Conservation (phyloP, 192 early-diverging fungal genomes). For the Gonapodya sp. region DNA sequence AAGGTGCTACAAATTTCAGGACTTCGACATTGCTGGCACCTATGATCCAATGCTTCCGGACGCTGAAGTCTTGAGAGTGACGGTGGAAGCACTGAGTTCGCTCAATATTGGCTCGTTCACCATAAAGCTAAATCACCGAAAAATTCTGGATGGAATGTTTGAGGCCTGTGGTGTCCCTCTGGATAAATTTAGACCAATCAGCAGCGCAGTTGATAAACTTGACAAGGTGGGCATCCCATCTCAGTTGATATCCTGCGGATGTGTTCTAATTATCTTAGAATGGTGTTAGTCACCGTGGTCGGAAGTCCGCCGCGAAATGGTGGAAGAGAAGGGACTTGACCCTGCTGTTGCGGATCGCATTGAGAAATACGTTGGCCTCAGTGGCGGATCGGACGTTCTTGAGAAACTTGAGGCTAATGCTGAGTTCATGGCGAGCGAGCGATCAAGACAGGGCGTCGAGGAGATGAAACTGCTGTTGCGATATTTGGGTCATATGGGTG, state of each 20-base stretch:
- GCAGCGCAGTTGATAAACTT: slow-evolving; percentile 96
- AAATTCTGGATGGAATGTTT: slow-evolving; percentile 96
- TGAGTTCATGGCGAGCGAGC: slow-evolving; percentile 50
- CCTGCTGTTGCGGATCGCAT: slow-evolving; percentile 77
- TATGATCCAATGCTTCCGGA: slow-evolving; percentile 98
- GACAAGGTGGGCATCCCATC: slow-evolving; percentile 83
- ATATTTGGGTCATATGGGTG: slow-evolving; percentile 73
- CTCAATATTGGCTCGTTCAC: slow-evolving; percentile 83
- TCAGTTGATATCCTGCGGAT: not conserved
- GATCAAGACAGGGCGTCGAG: slow-evolving; percentile 65
- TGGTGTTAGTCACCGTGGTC: slow-evolving; percentile 73
- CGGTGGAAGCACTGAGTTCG: slow-evolving; percentile 66
- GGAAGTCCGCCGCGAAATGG: slow-evolving; percentile 91
- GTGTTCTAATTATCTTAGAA: not conserved
- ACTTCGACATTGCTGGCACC: slow-evolving; percentile 92
- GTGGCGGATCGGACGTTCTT: slow-evolving; percentile 58
- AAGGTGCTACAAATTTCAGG: slow-evolving; percentile 28
- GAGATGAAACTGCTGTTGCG: slow-evolving; percentile 80
- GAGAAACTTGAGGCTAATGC: slow-evolving; percentile 57
- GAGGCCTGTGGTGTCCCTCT: slow-evolving; percentile 87
- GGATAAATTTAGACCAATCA: slow-evolving; percentile 81
- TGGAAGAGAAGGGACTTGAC: slow-evolving; percentile 78
- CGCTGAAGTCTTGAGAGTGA: slow-evolving; percentile 73
- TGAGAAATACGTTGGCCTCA: slow-evolving; percentile 80
- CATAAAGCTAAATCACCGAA: slow-evolving; percentile 95